Base-by-base conservation (phyloP, 1,139 yeast species). In the Candida tropicalis region DNA sequence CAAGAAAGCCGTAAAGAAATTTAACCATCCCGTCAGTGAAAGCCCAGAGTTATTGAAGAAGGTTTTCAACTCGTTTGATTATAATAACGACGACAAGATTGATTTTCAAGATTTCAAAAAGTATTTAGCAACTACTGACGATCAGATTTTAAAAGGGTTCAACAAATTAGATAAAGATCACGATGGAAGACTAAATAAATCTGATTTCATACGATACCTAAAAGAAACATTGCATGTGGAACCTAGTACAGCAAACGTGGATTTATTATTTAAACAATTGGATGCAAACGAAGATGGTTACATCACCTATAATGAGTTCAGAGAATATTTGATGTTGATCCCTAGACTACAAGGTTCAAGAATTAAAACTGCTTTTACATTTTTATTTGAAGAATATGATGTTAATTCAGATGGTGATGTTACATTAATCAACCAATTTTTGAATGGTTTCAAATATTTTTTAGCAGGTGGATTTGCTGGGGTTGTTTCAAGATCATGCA, bases 381-480 rank as follows among this genome's bases (percentile, higher is more conserved):
- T 84, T 60, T 83, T 91, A 49, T 82, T 81, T 41, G 96, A 89
- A 56, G 95, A 88, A 51, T 60, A 79, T 43, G 97, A 89, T 58
- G 66, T 90, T 37, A 81, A 87, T 3, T 81, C 96, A 0, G 98
- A 93, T 58, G 97, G 97, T 59, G 98, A 91, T 65, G 90, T 90
- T 45, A 84, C 95, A 0, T 73, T 90, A 34, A 83, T 86, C 36
- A 84, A 81, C 58, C 96, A 88, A 51, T 78, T 87, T 42, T 68
- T 88, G 36, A 83, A 84, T 58, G 96, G 97, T 25, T 75, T 89
- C 51, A 97, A 97, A 0, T 93, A 82, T 60, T 93, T 93, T 58
- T 65, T 90, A 27, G 96, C 97, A 1, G 99, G 99, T 27, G 99
- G 99, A 0, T 65, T 91, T 25, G 87, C 97, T 0, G 99, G 99